A percentile compares a stretch with the other conserved stretches of the same genome.
These are phyloP conservation scores for Coemansia sp. DNA, from an alignment of 192 early-diverging fungal genomes.

Conservation along the genomic window DNA sequence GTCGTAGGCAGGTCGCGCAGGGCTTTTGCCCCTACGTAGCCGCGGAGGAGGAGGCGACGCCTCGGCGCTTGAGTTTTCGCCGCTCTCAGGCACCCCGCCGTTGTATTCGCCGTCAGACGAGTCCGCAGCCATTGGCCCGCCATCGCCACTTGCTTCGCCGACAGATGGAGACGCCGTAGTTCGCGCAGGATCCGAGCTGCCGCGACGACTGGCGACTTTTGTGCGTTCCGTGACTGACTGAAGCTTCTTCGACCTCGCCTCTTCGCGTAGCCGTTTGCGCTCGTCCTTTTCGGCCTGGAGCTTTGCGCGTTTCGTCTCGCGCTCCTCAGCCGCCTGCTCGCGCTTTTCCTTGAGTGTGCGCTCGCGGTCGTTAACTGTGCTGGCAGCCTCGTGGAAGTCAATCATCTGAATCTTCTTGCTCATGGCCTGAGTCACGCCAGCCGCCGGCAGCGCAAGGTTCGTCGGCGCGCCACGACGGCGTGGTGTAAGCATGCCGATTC, in stretches of 20 bases:
- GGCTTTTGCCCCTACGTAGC: neutral
- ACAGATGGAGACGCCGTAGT: neutral
- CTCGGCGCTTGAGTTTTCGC: conserved; percentile 6
- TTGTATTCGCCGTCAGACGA: conserved; percentile 20
- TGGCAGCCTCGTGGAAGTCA: conserved; percentile 19
- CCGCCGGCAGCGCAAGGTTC: conserved; percentile 24
- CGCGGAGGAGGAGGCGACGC: neutral
- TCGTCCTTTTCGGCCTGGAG: conserved; percentile 25
- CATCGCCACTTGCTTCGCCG: neutral
- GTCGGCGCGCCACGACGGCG: conserved; percentile 18
- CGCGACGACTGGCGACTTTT: neutral
- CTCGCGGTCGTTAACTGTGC: conserved; percentile 30
- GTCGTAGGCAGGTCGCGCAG: conserved; percentile 8
- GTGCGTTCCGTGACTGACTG: neutral
- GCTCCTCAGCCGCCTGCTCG: conserved; percentile 24
- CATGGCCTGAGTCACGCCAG: neutral
- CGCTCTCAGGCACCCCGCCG: neutral
- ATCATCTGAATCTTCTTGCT: conserved; percentile 30
- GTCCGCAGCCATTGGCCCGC: conserved; percentile 2
- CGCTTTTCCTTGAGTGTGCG: conserved; percentile 16
- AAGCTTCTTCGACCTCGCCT: conserved; percentile 16
- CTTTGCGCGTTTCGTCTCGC: conserved; percentile 33
- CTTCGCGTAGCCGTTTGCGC: conserved; percentile 34
- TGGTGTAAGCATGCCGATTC: conserved; percentile 27
- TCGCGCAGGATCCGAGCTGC: neutral